Percentiles rank a stretch among this genome's conserved stretches.
These are phyloP conservation scores for Coemansia sp. DNA, from an alignment of 192 early-diverging fungal genomes.

Conservation along the genomic window DNA sequence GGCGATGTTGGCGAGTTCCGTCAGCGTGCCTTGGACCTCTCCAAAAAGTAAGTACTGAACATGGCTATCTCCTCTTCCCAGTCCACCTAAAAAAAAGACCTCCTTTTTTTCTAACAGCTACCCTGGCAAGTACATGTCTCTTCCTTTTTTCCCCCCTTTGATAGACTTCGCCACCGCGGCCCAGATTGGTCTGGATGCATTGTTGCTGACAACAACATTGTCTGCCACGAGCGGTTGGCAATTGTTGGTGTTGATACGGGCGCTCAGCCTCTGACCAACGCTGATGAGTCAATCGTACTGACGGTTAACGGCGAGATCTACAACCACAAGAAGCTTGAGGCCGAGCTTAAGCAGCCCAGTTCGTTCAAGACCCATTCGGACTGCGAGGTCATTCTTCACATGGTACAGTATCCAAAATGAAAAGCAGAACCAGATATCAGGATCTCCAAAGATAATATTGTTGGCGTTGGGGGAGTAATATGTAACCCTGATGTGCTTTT, in stretches of 20 bases:
- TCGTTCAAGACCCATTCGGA: conserved; percentile 97
- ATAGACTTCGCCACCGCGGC: conserved; percentile 90
- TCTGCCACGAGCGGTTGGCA: conserved; percentile 97
- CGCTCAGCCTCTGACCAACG: conserved; percentile 95
- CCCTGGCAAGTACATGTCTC: background rate
- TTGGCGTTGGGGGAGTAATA: background rate
- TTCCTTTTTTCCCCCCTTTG: background rate
- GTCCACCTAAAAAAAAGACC: background rate
- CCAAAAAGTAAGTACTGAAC: conserved; percentile 58
- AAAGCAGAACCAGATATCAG: background rate
- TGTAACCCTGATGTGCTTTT: background rate
- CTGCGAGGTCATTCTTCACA: conserved; percentile 94
- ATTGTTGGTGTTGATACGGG: conserved; percentile 98
- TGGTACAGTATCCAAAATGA: conserved; percentile 39
- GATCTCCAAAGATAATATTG: background rate
- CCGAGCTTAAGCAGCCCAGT: conserved; percentile 70
- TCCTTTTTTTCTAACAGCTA: background rate
- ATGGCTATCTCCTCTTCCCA: background rate
- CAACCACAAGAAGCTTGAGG: conserved; percentile 89
- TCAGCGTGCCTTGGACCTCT: conserved; percentile 81
- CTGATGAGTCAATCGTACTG: conserved; percentile 85
- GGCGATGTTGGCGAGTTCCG: conserved; percentile 79
- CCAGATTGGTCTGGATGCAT: conserved; percentile 98
- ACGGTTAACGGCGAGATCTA: conserved; percentile 99
- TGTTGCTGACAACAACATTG: conserved; percentile 79